Evolutionary conservation across 805 yeast species (phyloP).

Genomic region (Candida xyloterini): DNA sequence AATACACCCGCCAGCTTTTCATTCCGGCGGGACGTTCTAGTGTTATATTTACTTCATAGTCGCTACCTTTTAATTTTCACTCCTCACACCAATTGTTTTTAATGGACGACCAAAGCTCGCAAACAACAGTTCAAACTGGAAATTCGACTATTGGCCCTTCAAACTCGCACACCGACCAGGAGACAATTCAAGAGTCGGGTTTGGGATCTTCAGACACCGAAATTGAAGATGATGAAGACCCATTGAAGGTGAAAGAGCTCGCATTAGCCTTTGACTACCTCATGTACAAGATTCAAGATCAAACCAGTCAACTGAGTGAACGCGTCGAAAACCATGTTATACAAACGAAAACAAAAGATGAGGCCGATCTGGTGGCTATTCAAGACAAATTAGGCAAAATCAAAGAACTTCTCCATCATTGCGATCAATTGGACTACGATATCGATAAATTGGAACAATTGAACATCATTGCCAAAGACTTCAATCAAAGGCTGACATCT

Average conservation of each 20-base stretch:
- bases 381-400: conserved; percentile 20
- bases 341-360: conserved; percentile 24
- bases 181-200: conserved; percentile 11
- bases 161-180: conserved; percentile 14
- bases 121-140: conserved; percentile 19
- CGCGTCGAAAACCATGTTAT: conserved; percentile 28
- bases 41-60: no score
- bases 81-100: conserved; percentile 6
- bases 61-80: not conserved
- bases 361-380: conserved; percentile 21
- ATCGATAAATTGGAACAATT: conserved; percentile 35
- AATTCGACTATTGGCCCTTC: conserved; percentile 20
- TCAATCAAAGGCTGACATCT: conserved; percentile 22
- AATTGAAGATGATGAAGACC: conserved; percentile 43
- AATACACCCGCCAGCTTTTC: not conserved
- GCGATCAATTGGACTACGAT: conserved; percentile 28
- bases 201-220: conserved; percentile 1
- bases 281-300: conserved; percentile 58
- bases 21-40: not conserved
- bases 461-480: conserved; percentile 30
- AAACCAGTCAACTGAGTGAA: conserved; percentile 40
- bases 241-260: conserved; percentile 56
- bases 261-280: conserved; percentile 65
- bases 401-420: conserved; percentile 21
- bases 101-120: conserved; percentile 24